Evolutionary conservation across 2,329 filamentous ascomycete species (phyloP).

Genomic region (Ascochyta clinopodiicola): DNA sequence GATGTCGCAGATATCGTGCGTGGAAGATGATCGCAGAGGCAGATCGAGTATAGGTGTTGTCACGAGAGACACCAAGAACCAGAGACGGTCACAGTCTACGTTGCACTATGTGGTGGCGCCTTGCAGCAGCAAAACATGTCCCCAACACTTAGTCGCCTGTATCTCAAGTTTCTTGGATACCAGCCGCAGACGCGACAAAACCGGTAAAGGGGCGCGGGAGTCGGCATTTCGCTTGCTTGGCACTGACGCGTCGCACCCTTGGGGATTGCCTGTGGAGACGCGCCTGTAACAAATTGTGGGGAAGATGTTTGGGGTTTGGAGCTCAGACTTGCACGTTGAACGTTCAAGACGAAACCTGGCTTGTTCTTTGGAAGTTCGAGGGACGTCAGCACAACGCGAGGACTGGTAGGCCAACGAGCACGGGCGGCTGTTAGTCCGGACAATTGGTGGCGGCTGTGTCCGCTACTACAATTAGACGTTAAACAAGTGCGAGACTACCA

Average conservation of each 20-base stretch:
- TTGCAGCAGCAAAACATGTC: conserved; percentile 14
- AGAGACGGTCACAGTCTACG: background rate
- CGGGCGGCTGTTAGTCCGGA: background rate
- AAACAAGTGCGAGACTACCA: background rate
- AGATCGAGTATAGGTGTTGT: background rate
- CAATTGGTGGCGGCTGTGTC: conserved; percentile 1
- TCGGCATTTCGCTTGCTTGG: conserved; percentile 28
- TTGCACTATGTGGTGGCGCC: conserved; percentile 24
- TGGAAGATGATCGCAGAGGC: background rate
- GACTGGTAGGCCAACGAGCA: background rate
- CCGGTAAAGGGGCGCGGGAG: conserved; percentile 28
- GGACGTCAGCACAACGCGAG: conserved; percentile 1
- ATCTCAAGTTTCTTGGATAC: conserved; percentile 17
- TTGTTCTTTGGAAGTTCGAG: background rate
- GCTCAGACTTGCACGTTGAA: background rate
- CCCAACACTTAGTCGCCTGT: conserved; percentile 6
- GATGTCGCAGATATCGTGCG: conserved; percentile 5
- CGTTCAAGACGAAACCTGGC: background rate
- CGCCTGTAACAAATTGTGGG: conserved; percentile 6
- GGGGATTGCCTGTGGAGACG: conserved; percentile 6
- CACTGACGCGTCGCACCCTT: conserved; percentile 29
- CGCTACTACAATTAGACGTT: background rate
- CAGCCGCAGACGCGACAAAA: conserved; percentile 18
- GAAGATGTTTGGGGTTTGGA: conserved; percentile 1
- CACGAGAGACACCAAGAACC: background rate